Evolutionary conservation across 2,329 filamentous ascomycete genomes (phyloP).

Genomic region (Thermomyces lanuginosus): DNA sequence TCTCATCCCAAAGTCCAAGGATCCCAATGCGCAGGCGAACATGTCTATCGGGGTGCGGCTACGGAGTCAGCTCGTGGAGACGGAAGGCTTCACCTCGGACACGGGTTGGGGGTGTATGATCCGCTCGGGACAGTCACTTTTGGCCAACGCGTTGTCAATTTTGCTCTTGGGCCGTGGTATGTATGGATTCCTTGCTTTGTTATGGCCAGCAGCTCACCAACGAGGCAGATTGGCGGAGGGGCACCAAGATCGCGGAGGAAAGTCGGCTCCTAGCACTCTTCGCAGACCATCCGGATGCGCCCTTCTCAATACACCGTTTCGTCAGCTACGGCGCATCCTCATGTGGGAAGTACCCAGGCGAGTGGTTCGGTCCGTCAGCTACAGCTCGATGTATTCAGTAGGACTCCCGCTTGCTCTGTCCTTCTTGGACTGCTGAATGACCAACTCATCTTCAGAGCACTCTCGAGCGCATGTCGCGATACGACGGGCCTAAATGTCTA

Average conservation of each 20-base stretch:
- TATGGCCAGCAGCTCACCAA: slow-evolving; percentile 9
- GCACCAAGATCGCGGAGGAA: slow-evolving; percentile 43
- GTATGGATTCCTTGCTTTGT: neutral
- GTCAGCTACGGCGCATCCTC: slow-evolving; percentile 71
- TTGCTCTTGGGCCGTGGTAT: slow-evolving; percentile 63
- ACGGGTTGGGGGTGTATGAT: slow-evolving; percentile 99
- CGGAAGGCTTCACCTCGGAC: slow-evolving; percentile 74
- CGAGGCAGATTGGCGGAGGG: slow-evolving; percentile 57
- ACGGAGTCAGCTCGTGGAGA: slow-evolving; percentile 61
- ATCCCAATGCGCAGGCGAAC: slow-evolving; percentile 51
- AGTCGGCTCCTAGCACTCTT: slow-evolving; percentile 61
- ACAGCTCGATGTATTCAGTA: slow-evolving; percentile 89
- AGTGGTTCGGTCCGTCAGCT: slow-evolving; percentile 98
- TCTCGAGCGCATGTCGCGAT: slow-evolving; percentile 49
- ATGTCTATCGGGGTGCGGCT: slow-evolving; percentile 76
- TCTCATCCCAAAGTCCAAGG: slow-evolving; percentile 60
- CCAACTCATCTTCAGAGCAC: slow-evolving; percentile 39
- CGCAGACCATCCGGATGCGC: slow-evolving; percentile 68
- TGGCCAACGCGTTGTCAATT: slow-evolving; percentile 68
- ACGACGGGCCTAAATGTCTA: slow-evolving; percentile 64
- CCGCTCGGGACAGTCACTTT: slow-evolving; percentile 76
- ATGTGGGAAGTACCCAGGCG: slow-evolving; percentile 86
- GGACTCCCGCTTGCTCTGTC: slow-evolving; percentile 19
- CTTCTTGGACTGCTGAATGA: neutral
- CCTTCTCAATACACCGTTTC: slow-evolving; percentile 90